Conservation (phyloP, 441 rosid species). For the Populus tomentosa region DNA sequence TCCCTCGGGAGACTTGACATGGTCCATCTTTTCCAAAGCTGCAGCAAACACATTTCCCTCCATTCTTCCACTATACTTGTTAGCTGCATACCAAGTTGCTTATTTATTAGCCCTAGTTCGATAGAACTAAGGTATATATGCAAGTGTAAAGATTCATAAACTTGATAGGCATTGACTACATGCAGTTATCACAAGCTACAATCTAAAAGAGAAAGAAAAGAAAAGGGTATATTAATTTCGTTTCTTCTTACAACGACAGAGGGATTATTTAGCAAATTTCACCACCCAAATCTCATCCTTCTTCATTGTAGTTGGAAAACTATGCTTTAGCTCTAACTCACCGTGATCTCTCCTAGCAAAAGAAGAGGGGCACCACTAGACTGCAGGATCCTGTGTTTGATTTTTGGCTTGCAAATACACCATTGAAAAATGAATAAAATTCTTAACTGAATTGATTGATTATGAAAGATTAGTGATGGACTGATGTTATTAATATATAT, state of each 20-base stretch:
- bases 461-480: neutral
- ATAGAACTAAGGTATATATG: neutral
- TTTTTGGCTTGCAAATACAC: neutral
- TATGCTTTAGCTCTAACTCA: neutral
- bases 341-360: neutral
- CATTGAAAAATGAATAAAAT: neutral
- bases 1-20: constrained; percentile 56
- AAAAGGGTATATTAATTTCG: neutral
- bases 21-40: constrained; percentile 64
- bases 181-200: neutral
- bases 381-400: neutral
- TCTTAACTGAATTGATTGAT: neutral
- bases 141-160: neutral
- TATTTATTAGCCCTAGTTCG: neutral
- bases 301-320: neutral
- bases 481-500: no score
- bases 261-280: neutral
- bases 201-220: neutral
- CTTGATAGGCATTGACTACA: neutral
- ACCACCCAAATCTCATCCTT: neutral
- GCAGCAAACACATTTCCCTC: constrained; percentile 63
- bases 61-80: neutral
- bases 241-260: neutral
- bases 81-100: neutral
- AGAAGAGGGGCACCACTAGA: neutral